Base-by-base conservation (phyloP, 2,329 filamentous ascomycete genomes). In the Purpureocillium takamizusanense region DNA sequence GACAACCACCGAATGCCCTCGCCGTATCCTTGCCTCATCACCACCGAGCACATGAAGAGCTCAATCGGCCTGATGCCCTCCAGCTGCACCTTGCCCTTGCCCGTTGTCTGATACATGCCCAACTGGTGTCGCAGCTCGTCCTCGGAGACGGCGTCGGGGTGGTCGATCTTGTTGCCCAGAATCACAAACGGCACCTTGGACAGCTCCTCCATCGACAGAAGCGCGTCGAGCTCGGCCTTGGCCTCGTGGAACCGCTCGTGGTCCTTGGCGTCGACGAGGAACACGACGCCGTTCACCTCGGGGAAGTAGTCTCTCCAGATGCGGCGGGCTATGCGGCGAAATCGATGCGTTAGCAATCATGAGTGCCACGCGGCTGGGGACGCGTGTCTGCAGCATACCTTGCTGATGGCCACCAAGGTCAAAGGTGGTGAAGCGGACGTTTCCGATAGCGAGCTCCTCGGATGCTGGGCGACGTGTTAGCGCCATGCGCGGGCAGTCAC, bases 151-250 rank as follows among this genome's bases (percentile, higher is more conserved):
- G 92, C 92, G 52, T 94, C 85, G 38, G 89, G 89, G 70, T 97
- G 89, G 65, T 98, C 92, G 63, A 98, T 98, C 80, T 98, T 98
- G 80, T 98, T 98, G 53, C 92, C 92, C 47, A 98, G 78, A 52
- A 98, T 80, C 45, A 97, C 78, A 64, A 97, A 97, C 39, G 92
- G 92, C 8, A 95, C 92, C 74, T 94, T 95, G 61, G 79, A 72
- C 30, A 98, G 78, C 61, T 97, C 90, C 69, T 98, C 92, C 90
- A 98, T 95, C 46, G 86, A 81, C 51, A 98, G 76, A 37, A 97
- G 83, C 38, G 86, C 88, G 59, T 98, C 92, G 46, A 98, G 84
- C 72, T 98, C 92, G 54, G 85, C 90, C 73, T 97, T 97, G 58
- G 88, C 85, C 72, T 98, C 92, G 54, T 75, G 63, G 62, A 98